Evolutionary conservation across 2,329 filamentous ascomycete species (phyloP).

Genomic region (Diaporthe capsici): DNA sequence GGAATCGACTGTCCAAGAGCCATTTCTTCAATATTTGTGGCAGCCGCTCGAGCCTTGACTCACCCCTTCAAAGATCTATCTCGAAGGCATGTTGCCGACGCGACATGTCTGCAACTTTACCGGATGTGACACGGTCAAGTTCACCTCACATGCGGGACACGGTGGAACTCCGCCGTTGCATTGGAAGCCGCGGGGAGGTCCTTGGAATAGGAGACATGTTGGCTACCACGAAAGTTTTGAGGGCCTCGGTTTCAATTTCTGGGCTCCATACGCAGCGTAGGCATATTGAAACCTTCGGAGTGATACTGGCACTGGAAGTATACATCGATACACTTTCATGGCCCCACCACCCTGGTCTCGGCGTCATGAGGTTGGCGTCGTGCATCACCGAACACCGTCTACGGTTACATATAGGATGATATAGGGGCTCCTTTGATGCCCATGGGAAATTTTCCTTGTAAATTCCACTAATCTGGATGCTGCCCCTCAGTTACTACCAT

Average conservation of each 20-base stretch:
- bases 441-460: not conserved
- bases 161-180: not conserved
- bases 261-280: not conserved
- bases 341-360: not conserved
- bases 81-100: too few relatives aligned
- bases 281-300: not conserved
- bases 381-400: not conserved
- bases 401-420: not conserved
- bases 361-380: not conserved
- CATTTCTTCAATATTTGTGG: too few relatives aligned
- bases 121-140: not conserved
- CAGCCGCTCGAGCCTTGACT: too few relatives aligned
- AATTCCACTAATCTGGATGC: not conserved
- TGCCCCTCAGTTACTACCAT: not conserved
- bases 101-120: too few relatives aligned
- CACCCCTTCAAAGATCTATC: too few relatives aligned
- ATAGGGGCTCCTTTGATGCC: not conserved
- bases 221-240: not conserved
- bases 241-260: not conserved
- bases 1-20: too few relatives aligned
- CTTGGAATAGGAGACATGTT: not conserved
- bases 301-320: not conserved
- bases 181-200: not conserved
- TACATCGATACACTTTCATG: not conserved
- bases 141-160: not conserved